Evolutionary conservation across 768 basidiomycete genomes (phyloP), one percentile per base, ranked within the genome.

Genomic region (Boletellus ananas): DNA sequence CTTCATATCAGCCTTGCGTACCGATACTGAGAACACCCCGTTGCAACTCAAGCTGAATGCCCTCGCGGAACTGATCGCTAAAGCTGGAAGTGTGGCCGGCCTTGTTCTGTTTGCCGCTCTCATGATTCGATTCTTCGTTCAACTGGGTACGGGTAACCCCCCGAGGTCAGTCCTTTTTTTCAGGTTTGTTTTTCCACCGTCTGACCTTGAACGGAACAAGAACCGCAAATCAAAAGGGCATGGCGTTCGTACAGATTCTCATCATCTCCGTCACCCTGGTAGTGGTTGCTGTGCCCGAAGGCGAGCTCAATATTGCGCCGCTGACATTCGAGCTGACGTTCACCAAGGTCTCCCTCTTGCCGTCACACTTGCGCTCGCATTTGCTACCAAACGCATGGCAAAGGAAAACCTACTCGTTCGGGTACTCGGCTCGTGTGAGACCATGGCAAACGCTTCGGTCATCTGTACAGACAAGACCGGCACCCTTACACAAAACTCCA

Each of bases 321-420:
- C 10, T 36, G 7, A 34, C 34, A 37, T 43, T 20, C 14, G 3
- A 4, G 27, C 51, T 51, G 34, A 43, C 40, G 13, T 34, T 10
- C 33, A 25, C 49, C 47, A 47, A 89, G 90, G 94, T 63, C 76
- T 99, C 6, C 95, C 95, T 2, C 77, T 99, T 47, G 95, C 95
- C 36, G 95, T 98, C 43, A 97, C 95, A 0, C 81, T 99, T 41
- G 96, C 96, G 0, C 75, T 99, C 29, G 91, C 96, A 1, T 99
- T 98, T 62, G 96, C 95, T 0, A 99, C 96, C 41, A 94, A 90
- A 61, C 86, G 95, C n/a, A 98, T 98, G 96, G 90, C 94, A 9
- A 80, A 85, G 62, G 89, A 94, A 69, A 96, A 96, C 46, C 76
- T 98, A 0, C 82, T 99, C 37, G 96, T 98, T 27, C 93, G 95